Conservation (phyloP, 78 protist genomes). For the Diacronema lutheri region DNA sequence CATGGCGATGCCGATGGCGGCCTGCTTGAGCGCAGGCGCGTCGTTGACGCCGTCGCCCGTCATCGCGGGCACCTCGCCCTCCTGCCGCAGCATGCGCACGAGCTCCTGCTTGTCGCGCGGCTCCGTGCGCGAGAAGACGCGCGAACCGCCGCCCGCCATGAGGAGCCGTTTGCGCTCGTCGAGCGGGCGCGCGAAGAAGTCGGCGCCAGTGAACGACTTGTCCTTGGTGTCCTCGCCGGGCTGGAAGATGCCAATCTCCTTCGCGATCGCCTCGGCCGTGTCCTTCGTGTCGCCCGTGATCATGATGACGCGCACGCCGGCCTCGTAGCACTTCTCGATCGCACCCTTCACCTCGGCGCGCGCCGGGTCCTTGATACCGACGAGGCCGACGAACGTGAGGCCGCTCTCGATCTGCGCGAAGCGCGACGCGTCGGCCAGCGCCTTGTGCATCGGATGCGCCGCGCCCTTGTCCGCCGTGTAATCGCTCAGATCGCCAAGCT, state of each 20-base stretch:
- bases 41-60: slow-evolving; percentile 98
- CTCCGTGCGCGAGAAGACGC: slow-evolving; percentile 61
- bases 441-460: slow-evolving; percentile 2
- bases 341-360: slow-evolving; percentile 62
- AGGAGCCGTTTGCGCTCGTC: slow-evolving; percentile 21
- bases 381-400: slow-evolving; percentile 68
- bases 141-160: neutral
- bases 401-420: slow-evolving; percentile 35
- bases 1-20: slow-evolving; percentile 96
- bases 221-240: slow-evolving; percentile 30
- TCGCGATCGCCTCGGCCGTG: slow-evolving; percentile 72
- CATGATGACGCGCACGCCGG: slow-evolving; percentile 76
- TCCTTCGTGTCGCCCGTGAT: slow-evolving; percentile 84
- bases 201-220: slow-evolving; percentile 54
- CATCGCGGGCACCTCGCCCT: slow-evolving; percentile 54
- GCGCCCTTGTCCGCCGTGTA: neutral
- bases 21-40: slow-evolving; percentile 84
- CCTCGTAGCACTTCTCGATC: slow-evolving; percentile 47
- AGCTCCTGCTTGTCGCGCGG: slow-evolving; percentile 72
- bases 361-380: slow-evolving; percentile 80
- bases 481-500: neutral
- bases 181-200: slow-evolving; percentile 31
- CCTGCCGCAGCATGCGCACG: slow-evolving; percentile 56
- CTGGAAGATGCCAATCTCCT: slow-evolving; percentile 40
- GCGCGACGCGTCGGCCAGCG: slow-evolving; percentile 14